Base-by-base conservation (phyloP, 345 rosid genomes). In the Excoecaria cochinchinensis region DNA sequence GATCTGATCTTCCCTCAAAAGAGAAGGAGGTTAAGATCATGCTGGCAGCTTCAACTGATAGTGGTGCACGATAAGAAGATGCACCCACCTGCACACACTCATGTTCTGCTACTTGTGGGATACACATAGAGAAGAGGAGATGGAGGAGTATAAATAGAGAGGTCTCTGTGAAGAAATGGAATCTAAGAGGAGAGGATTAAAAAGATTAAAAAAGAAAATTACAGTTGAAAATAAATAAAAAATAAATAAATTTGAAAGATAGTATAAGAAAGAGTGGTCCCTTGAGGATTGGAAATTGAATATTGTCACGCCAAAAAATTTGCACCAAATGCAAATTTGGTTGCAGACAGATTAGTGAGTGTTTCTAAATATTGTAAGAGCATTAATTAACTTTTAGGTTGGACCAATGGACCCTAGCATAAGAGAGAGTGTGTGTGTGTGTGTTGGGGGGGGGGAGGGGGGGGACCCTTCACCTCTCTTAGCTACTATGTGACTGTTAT, bases 21-120 rank as follows among this genome's bases (percentile, higher is more conserved):
- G 39, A 59, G 69, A 76, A 67, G 64, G 39, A 56, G 59, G 62
- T 59, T 67, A 21, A 79, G 85, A 94, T 94, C 98, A 94, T 91
- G 98, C 98, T 94, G 98, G 97, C 98, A 94, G 98, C 98, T 94
- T 94, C 97, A 94, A 82, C 98, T 79, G 97, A 83, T 86, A 86
- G 76, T 80, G 84, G 84, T 77, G 69, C 76, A 72, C 80, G 76
- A 65, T 65, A 13, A 53, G 55, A 53, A 44, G 47, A 52, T 25
- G 48, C 40, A 47, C 39, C 21, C 16, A 63, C 5, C 13, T 31
- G 67, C 16, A 36, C 10, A 31, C 31, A 31, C 15, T 7, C 47
- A 21, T 72, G 14, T 47, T 24, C 9, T n/a, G 74, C 5, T 56
- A 50, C 8, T 21, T 48, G 38, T 66, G 67, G 24, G 39, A 48